phyloP scores from a whole-genome alignment of 179 eudicot genomes.

The Sideroxylon spinosum region DNA sequence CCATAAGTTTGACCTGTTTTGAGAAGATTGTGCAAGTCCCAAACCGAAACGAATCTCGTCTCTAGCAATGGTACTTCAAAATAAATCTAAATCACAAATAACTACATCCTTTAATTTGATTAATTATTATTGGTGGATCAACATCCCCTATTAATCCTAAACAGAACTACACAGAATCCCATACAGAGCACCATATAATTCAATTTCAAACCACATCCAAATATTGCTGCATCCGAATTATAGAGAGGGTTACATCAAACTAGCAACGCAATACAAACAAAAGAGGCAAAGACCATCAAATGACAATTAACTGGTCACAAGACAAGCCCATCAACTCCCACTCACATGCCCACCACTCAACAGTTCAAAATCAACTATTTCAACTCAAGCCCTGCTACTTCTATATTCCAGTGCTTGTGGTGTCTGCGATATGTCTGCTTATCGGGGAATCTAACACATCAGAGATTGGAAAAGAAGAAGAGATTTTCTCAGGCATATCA shows the following conservation, averaged over 20 bases:
- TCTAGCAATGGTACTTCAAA: too few species aligned
- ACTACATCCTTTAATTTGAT: background rate
- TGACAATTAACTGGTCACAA: background rate
- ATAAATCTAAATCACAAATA: background rate
- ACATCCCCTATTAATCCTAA: background rate
- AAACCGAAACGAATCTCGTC: too few species aligned
- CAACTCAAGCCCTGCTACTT: background rate
- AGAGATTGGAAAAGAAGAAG: background rate
- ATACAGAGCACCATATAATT: background rate
- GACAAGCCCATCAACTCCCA: slow-evolving; percentile 11
- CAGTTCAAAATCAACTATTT: background rate
- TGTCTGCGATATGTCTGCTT: too few species aligned
- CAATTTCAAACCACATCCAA: background rate
- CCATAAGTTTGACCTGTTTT: too few species aligned
- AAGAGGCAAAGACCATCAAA: slow-evolving; percentile 8
- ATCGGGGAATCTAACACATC: background rate
- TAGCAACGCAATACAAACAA: background rate
- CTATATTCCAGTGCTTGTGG: background rate
- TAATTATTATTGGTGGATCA: background rate
- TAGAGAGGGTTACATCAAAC: background rate
- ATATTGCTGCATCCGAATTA: background rate
- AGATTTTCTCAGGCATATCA: background rate
- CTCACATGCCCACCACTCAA: slow-evolving; percentile 1
- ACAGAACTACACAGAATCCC: background rate
- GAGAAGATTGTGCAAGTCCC: too few species aligned